A percentile compares a stretch with the other conserved stretches of the same genome.
Conservation (phyloP, 2,329 filamentous ascomycete genomes). For the Diaporthe sp. region DNA sequence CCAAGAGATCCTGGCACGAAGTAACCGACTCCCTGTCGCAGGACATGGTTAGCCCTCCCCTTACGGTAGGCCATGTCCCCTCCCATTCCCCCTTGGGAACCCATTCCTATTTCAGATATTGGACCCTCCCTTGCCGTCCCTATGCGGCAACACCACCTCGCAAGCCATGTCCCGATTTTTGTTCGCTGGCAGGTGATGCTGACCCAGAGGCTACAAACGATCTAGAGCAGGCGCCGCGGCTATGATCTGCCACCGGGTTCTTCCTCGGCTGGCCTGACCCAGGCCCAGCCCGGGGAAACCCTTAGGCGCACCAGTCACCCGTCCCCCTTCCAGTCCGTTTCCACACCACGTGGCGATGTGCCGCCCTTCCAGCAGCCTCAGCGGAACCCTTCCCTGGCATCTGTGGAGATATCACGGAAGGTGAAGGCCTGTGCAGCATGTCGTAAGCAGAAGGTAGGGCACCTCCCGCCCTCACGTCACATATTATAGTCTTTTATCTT, state of each 20-base stretch:
- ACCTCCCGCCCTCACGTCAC: neutral
- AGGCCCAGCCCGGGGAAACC: slow-evolving; percentile 13
- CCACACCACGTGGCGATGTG: slow-evolving; percentile 15
- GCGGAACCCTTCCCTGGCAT: slow-evolving; percentile 18
- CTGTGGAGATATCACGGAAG: slow-evolving; percentile 48
- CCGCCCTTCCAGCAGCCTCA: slow-evolving; percentile 20
- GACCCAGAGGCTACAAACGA: neutral
- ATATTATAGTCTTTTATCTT: neutral
- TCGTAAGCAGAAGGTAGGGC: slow-evolving; percentile 51
- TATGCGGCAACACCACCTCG: slow-evolving; percentile 10
- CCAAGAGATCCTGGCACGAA: slow-evolving; percentile 31
- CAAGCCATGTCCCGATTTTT: neutral
- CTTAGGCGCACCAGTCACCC: slow-evolving; percentile 18
- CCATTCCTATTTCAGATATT: slow-evolving; percentile 17
- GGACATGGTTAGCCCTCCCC: slow-evolving; percentile 21
- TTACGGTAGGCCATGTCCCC: slow-evolving; percentile 2
- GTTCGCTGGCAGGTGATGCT: neutral
- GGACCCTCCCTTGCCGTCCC: slow-evolving; percentile 17
- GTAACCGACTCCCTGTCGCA: slow-evolving; percentile 21
- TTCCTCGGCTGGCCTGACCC: slow-evolving; percentile 17
- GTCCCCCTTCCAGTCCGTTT: neutral
- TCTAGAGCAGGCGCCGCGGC: slow-evolving; percentile 28
- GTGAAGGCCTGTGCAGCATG: slow-evolving; percentile 54
- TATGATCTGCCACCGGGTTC: slow-evolving; percentile 23
- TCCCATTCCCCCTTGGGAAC: neutral